These are phyloP conservation scores for Dianthus caryophyllus DNA, from an alignment of 148 eudicot genomes.

Conservation along the genomic window DNA sequence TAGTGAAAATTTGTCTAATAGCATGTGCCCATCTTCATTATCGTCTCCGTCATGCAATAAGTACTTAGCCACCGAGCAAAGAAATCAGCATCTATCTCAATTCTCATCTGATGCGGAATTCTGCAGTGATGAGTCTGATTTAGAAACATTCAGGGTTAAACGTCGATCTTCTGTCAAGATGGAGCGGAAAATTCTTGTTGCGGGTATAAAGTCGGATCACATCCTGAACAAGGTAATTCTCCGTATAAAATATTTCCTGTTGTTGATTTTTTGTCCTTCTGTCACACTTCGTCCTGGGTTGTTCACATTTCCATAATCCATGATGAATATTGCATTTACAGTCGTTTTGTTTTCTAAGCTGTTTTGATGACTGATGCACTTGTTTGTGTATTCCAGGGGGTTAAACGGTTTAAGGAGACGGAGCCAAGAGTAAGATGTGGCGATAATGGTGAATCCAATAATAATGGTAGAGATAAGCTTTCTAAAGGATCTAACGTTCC, in stretches of 20 bases:
- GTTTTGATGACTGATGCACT: background rate
- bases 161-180: conserved; percentile 58
- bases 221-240: conserved; percentile 57
- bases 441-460: conserved; percentile 19
- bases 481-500: conserved; percentile 35
- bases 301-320: background rate
- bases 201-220: conserved; percentile 21
- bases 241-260: background rate
- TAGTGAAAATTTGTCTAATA: conserved; percentile 27
- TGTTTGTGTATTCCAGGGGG: conserved; percentile 45
- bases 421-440: conserved; percentile 32
- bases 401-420: conserved; percentile 58
- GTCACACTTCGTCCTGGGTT: background rate
- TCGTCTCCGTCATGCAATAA: conserved; percentile 24
- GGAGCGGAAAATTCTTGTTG: conserved; percentile 36
- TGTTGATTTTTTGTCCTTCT: background rate
- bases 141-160: conserved; percentile 82
- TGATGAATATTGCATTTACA: background rate
- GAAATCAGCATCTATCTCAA: conserved; percentile 29
- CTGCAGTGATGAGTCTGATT: conserved; percentile 80
- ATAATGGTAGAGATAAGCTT: conserved; percentile 23
- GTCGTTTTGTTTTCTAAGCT: background rate
- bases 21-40: conserved; percentile 27
- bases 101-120: conserved; percentile 30
- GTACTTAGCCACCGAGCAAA: conserved; percentile 26